These are phyloP conservation scores for Candida ortonii DNA, from an alignment of 805 yeast genomes.

Conservation along the genomic window DNA sequence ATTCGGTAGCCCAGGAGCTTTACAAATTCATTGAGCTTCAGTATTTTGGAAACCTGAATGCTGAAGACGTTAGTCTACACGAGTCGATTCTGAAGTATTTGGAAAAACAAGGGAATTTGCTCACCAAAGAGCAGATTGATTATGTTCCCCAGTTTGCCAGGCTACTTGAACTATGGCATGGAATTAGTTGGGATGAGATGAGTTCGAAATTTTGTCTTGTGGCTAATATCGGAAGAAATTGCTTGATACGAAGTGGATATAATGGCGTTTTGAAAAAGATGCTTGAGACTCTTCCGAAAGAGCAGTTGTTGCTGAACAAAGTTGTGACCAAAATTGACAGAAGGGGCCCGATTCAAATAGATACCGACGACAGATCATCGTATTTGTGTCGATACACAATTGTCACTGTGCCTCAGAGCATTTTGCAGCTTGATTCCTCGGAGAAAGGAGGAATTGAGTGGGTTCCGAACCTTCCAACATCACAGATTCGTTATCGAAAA, in stretches of 20 bases:
- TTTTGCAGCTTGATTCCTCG: slow-evolving; percentile 43
- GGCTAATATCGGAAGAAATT: slow-evolving; percentile 75
- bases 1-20: slow-evolving; percentile 54
- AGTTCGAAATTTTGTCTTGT: slow-evolving; percentile 69
- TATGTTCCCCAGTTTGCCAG: slow-evolving; percentile 53
- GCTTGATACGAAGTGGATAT: slow-evolving; percentile 64
- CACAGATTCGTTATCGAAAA: slow-evolving; percentile 41
- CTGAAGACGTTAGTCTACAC: slow-evolving; percentile 49
- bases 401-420: slow-evolving; percentile 77
- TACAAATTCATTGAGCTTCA: slow-evolving; percentile 56
- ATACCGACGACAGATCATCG: slow-evolving; percentile 32
- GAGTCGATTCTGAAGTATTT: slow-evolving; percentile 45
- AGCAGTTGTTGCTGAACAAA: slow-evolving; percentile 38
- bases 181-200: slow-evolving; percentile 61
- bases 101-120: slow-evolving; percentile 40
- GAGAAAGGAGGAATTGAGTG: slow-evolving; percentile 50
- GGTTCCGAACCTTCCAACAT: slow-evolving; percentile 51
- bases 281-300: slow-evolving; percentile 36
- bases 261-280: slow-evolving; percentile 49
- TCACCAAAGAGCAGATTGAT: slow-evolving; percentile 50
- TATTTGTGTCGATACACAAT: slow-evolving; percentile 54
- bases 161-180: slow-evolving; percentile 75
- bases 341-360: slow-evolving; percentile 28
- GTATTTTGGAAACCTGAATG: slow-evolving; percentile 47
- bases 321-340: slow-evolving; percentile 43